Base-by-base conservation (phyloP, 176 grass and related monocot genomes). In the Ampelocalamus luodianensis region DNA sequence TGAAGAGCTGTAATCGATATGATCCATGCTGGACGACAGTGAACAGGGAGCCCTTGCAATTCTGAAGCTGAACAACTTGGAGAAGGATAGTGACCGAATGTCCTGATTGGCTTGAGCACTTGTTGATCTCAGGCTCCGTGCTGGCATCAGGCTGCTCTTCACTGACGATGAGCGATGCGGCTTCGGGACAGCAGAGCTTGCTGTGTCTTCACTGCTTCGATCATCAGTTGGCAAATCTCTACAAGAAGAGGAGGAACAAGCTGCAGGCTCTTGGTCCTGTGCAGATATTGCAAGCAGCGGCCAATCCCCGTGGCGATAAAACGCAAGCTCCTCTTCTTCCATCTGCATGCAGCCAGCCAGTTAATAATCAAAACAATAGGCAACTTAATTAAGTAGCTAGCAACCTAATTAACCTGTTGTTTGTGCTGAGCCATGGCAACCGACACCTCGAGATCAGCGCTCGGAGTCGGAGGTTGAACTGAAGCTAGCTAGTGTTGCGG, bases 1-100 rank as follows among this genome's bases (percentile, higher is more conserved):
- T 10, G 42, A 43, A 50, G 48, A 50, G 48, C 48, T 49, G 46
- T 49, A 10, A 3, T 49, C 46, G 46, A 29, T 68, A 51, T 68
- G 32, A 34, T 34, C 60, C 15, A 70, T 1, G 29, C 6, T 4
- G 10, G 32, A 15, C 3, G 63, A 18, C 0, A 68, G 16, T 0
- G 74, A 39, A 8, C 68, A 23, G 6, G 42, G 49, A 16, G 39
- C 18, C 56, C 42, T 12, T 12, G 50, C 10, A 3, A 37, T 39
- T 51, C 88, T 85, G 83, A 89, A 85, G 64, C 88, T 89, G 17
- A 90, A 82, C 0, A 90, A 23, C 78, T 71, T 90, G 78, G 88
- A 86, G 83, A 90, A 90, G 71, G 88, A 90, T 13, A 90, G 43
- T 0, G 88, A 90, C 64, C 88, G 83, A 32, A 3, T 5, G 40